Base-by-base conservation (phyloP, 73 alveolate genomes). In the Breviolum minutum region DNA sequence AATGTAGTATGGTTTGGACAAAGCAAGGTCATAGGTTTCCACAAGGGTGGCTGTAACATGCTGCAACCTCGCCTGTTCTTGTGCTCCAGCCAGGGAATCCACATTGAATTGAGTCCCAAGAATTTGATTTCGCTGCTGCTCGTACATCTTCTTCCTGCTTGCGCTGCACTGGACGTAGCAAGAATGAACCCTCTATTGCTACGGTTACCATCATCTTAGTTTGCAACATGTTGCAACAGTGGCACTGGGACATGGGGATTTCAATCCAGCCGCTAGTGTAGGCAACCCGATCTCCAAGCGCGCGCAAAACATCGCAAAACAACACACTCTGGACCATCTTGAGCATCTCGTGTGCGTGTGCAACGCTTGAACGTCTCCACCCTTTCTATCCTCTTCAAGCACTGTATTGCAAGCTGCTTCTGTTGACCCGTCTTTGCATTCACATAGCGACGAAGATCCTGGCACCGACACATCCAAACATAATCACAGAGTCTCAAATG, bases 321-420 rank as follows among this genome's bases (percentile, higher is more conserved):
- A 40, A 40, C 5, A 40, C 54, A 40, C 54, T 2, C 54, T 40
- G 54, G 54, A 40, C 54, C 54, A 40, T 40, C 54, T 40, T 40
- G 54, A 40, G 54, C 54, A 68, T 68, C 24, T 68, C 24, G 24
- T 68, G 77, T 68, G 77, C 77, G 4, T 14, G 77, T 14, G n/a
- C 77, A 68, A 17, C 3, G n/a, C 77, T 17, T 22, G 77, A 68
- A 14, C 17, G 2, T 14, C 77, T 22, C 2, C n/a, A 9, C 60
- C 86, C 63, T 13, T 19, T 26, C 79, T 9, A 29, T 63, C 97
- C 99, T 77, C 68, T 94, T 94, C 94, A 94, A 22, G 63, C 94
- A 79, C 94, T 94, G 99, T 74, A 94, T 54, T 29, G 99, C 99
- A 48, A 94, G 74, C 99, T 94, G 99, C 94, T 94, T 94, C 85